Percentiles rank a stretch among this genome's conserved stretches.
Conservation (phyloP, 768 basidiomycete genomes). For the Auricularia cornea region DNA sequence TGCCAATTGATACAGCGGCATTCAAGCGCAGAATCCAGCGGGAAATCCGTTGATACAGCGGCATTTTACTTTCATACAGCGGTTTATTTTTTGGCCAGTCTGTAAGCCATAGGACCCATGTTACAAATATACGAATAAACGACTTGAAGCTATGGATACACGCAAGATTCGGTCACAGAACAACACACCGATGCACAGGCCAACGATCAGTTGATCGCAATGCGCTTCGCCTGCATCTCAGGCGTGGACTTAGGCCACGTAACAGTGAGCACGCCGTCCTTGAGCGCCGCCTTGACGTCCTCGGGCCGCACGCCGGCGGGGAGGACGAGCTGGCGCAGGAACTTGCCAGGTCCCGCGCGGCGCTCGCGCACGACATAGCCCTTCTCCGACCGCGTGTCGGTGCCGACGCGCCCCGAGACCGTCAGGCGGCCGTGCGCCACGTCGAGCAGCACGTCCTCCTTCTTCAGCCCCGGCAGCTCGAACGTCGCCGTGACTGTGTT, state of each 20-base stretch:
- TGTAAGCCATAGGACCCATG: too few relatives aligned
- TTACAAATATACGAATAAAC: too few relatives aligned
- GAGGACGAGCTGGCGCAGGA: neutral
- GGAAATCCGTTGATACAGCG: too few relatives aligned
- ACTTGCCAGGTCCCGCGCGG: slow-evolving; percentile 34
- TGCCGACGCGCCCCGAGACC: slow-evolving; percentile 36
- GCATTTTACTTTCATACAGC: too few relatives aligned
- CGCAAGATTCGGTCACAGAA: too few relatives aligned
- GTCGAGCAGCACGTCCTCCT: slow-evolving; percentile 32
- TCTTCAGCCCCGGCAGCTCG: slow-evolving; percentile 47
- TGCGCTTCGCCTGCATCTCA: slow-evolving; percentile 37
- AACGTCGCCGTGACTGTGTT: slow-evolving; percentile 42
- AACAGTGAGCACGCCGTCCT: slow-evolving; percentile 38
- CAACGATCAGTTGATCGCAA: slow-evolving; percentile 19
- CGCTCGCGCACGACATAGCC: slow-evolving; percentile 40
- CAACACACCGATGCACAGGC: too few relatives aligned
- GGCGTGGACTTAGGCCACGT: slow-evolving; percentile 39
- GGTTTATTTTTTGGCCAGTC: too few relatives aligned
- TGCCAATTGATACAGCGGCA: too few relatives aligned
- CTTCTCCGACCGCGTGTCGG: slow-evolving; percentile 18
- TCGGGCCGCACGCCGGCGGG: slow-evolving; percentile 25
- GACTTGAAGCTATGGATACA: too few relatives aligned
- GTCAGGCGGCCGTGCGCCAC: slow-evolving; percentile 34
- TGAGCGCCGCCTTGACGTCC: slow-evolving; percentile 40
- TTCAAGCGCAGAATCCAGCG: too few relatives aligned